Percentiles rank a stretch among this genome's conserved stretches.
Conservation (phyloP, 768 basidiomycete species). For the Jaapia argillacea region DNA sequence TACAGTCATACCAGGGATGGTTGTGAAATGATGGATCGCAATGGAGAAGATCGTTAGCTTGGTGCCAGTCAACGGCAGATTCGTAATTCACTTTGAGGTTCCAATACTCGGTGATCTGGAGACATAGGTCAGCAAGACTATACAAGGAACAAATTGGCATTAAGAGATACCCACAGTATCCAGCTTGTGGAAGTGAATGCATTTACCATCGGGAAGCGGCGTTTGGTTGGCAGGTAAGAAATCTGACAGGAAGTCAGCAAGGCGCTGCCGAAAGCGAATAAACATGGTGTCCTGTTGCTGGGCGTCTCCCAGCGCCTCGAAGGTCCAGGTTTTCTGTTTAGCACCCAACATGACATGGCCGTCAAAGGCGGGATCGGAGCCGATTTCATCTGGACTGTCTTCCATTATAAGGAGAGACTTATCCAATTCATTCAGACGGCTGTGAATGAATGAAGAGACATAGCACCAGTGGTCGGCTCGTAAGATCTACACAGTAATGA, state of each 20-base stretch:
- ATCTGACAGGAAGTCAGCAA: neutral
- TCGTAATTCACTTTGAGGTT: constrained; percentile 11
- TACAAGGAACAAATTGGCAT: neutral
- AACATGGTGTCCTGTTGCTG: neutral
- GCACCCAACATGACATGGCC: neutral
- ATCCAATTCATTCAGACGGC: neutral
- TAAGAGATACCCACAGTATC: no score
- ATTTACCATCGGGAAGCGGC: neutral
- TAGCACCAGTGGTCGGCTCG: constrained; percentile 1
- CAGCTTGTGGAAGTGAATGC: neutral
- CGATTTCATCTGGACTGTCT: neutral
- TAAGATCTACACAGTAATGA: constrained; percentile 2
- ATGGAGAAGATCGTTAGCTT: constrained; percentile 6
- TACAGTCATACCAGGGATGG: constrained; percentile 10
- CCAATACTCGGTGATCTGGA: constrained; percentile 10
- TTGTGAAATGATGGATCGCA: constrained; percentile 11
- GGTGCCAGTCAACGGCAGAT: constrained; percentile 10
- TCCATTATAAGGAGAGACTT: neutral
- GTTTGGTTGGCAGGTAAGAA: neutral
- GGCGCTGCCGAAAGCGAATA: neutral
- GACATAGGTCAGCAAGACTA: neutral
- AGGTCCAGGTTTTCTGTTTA: neutral
- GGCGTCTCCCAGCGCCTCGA: neutral
- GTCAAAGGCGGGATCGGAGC: neutral
- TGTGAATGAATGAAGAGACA: constrained; percentile 1